Base-by-base conservation (phyloP, 1,139 yeast species). In the Spathaspora jeffriesii region DNA sequence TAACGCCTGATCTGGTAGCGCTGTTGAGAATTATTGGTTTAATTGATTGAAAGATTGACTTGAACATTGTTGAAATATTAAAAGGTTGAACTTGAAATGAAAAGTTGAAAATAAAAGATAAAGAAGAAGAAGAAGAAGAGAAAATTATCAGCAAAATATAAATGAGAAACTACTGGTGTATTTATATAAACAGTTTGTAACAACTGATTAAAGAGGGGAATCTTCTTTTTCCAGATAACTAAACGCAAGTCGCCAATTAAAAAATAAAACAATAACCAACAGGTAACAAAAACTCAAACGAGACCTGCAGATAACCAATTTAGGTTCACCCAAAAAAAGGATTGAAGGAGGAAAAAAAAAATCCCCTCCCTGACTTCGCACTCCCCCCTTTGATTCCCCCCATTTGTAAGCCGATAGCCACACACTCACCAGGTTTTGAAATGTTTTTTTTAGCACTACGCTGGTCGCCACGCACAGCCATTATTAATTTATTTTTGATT, bases 31-130 rank as follows among this genome's bases (percentile, higher is more conserved):
- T 34, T 9, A 38, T 38, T 22, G 41, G 41, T 15, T 25, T 38
- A 15, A 38, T 38, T 38, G 41, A 21, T 25, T 38, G 28, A 25
- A 38, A 38, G 41, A 38, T 22, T 23, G 41, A 38, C 30, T 38
- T 38, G 30, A 38, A 38, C 41, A 38, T 38, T 25, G 28, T 27
- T 27, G 4, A 27, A 27, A 27, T 9, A 28, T 32, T 17, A 34
- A 34, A 34, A 34, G 41, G 41, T 38, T 38, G 41, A 38, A 38
- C 41, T 38, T 21, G 28, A 23, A 37, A 37, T 23, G 23, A 28
- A 28, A 28, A 28, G 25, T 15, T 8, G 20, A 22, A 37, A 5
- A n/a, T 20, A 30, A 23, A 38, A 9, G 23, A 22, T 6, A 14
- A 20, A 38, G 23, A 25, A 14, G 20, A 22, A 22, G 23, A 11